phyloP scores from a whole-genome alignment of 148 eudicot genomes.

The Chenopodium suecicum region DNA sequence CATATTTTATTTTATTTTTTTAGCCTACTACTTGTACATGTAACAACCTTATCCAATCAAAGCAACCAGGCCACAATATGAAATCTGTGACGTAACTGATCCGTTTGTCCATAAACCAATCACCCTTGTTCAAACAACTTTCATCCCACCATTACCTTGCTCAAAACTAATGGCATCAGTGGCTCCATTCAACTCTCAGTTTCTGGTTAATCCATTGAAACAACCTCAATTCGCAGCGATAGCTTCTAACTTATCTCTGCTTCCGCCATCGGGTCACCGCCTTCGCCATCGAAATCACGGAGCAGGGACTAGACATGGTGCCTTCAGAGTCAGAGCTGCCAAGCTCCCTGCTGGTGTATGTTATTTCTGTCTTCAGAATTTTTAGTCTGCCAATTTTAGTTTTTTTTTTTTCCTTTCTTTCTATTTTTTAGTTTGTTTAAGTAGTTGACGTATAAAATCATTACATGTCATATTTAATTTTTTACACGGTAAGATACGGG shows the following conservation, averaged over 20 bases:
- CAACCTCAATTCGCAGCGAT: not conserved
- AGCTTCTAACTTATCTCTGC: not conserved
- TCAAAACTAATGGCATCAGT: not conserved
- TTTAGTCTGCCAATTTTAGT: too few species aligned
- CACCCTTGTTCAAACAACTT: not conserved
- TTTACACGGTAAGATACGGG: too few species aligned
- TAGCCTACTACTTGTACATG: not conserved
- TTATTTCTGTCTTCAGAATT: not conserved
- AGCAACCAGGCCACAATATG: not conserved
- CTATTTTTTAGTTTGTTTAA: too few species aligned
- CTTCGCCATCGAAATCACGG: not conserved
- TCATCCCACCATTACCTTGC: not conserved
- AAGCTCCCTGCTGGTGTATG: constrained; percentile 70
- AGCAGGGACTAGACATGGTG: not conserved
- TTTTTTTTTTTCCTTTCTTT: too few species aligned
- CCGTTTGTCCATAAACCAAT: not conserved
- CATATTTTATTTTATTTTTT: too few species aligned
- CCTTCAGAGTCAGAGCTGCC: constrained; percentile 54
- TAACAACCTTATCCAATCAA: not conserved
- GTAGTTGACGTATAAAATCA: too few species aligned
- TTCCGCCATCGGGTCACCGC: not conserved
- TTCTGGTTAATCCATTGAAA: not conserved
- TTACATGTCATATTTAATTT: too few species aligned
- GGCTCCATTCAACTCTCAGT: not conserved
- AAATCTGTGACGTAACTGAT: not conserved